These are phyloP conservation scores for Hevea brasiliensis DNA, from an alignment of 345 rosid species.

Conservation along the genomic window DNA sequence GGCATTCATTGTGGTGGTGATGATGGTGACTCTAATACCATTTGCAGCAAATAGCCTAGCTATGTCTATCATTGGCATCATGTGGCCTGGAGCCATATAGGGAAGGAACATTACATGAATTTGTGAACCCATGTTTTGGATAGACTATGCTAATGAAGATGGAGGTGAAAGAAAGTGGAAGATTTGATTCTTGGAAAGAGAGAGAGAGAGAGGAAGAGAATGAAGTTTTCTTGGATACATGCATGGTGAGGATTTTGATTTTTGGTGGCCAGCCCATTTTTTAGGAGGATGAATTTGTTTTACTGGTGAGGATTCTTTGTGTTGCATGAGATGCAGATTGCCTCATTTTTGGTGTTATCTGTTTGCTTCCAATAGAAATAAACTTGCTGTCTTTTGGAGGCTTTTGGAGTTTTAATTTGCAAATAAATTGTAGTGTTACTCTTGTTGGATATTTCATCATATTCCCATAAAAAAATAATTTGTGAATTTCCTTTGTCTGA, in stretches of 20 bases:
- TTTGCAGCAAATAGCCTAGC: conserved; percentile 33
- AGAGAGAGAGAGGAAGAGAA: no score
- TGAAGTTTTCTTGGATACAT: no score
- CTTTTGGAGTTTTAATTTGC: no score
- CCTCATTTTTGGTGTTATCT: no score
- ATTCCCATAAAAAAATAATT: no score
- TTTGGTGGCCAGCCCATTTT: neutral
- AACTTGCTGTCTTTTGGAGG: no score
- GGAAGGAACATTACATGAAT: conserved; percentile 42
- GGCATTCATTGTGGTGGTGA: conserved; percentile 30
- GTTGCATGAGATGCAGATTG: no score
- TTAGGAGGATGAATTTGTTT: neutral
- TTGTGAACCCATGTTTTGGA: conserved; percentile 20
- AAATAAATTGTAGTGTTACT: no score
- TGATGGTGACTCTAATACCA: conserved; percentile 26
- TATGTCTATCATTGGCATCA: conserved; percentile 40
- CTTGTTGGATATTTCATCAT: no score
- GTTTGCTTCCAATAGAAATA: no score
- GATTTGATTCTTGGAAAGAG: neutral
- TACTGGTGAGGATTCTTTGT: neutral
- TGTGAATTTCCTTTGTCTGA: no score
- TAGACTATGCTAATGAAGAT: neutral
- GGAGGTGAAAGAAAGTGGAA: neutral
- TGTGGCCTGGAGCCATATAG: conserved; percentile 42
- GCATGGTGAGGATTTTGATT: neutral